phyloP scores from a whole-genome alignment of 352 stramenopile species.

The Phytophthora chlamydospora region DNA sequence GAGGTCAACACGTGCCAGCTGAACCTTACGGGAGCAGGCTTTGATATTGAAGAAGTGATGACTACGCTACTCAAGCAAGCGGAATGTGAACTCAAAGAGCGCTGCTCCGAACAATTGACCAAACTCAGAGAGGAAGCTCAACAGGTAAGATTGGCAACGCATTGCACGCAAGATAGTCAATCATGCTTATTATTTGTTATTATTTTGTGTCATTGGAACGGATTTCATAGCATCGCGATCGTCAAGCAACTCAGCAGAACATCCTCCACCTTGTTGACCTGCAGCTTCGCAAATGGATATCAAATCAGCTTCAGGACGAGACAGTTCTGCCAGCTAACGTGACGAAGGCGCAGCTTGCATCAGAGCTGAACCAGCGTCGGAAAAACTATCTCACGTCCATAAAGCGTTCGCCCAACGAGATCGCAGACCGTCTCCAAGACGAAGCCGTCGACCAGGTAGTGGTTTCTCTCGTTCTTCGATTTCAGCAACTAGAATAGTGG shows the following conservation, averaged over 20 bases:
- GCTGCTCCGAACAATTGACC: slow-evolving; percentile 1
- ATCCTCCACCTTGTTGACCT: slow-evolving; percentile 63
- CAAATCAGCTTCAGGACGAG: slow-evolving; percentile 34
- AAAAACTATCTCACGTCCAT: slow-evolving; percentile 50
- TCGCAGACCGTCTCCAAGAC: slow-evolving; percentile 6
- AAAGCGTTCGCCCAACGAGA: slow-evolving; percentile 21
- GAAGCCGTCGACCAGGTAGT: slow-evolving; percentile 22
- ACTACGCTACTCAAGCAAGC: slow-evolving; percentile 25
- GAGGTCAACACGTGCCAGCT: slow-evolving; percentile 40
- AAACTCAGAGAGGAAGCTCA: slow-evolving; percentile 8
- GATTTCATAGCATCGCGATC: slow-evolving; percentile 39
- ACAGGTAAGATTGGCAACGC: slow-evolving; percentile 21
- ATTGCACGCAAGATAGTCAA: too few species aligned
- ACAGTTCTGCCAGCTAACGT: slow-evolving; percentile 1
- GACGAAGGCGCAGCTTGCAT: slow-evolving; percentile 31
- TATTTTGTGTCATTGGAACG: neutral
- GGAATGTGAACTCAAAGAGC: slow-evolving; percentile 12
- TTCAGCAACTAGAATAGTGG: slow-evolving; percentile 36
- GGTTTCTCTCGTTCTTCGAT: slow-evolving; percentile 32
- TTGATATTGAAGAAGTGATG: slow-evolving; percentile 18
- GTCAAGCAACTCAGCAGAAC: slow-evolving; percentile 33
- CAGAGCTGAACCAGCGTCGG: slow-evolving; percentile 46
- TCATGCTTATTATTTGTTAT: neutral
- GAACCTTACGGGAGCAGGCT: neutral
- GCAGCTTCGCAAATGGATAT: slow-evolving; percentile 65